Conservation (phyloP, 192 early-diverging fungal species). For the Obelidium mucronatum region DNA sequence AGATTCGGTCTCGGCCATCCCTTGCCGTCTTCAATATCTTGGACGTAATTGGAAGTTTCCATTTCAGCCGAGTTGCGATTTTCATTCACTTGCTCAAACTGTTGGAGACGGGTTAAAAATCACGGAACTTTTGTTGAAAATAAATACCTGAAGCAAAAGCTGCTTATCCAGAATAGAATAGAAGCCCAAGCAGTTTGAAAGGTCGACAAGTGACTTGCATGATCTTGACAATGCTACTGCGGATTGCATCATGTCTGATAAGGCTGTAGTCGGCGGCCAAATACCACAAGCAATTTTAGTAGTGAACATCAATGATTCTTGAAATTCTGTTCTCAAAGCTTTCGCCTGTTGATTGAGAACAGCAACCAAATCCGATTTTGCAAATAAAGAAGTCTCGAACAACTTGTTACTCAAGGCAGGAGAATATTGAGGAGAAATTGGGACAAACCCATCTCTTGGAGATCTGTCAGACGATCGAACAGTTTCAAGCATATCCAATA, state of each 20-base stretch:
- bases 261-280: slow-evolving; percentile 59
- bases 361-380: slow-evolving; percentile 23
- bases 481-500: slow-evolving; percentile 51
- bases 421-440: slow-evolving; percentile 33
- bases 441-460: slow-evolving; percentile 7
- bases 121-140: background rate
- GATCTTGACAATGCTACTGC: slow-evolving; percentile 47
- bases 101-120: background rate
- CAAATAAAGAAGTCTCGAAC: slow-evolving; percentile 28
- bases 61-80: slow-evolving; percentile 1
- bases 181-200: slow-evolving; percentile 52
- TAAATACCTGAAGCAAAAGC: slow-evolving; percentile 37
- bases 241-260: slow-evolving; percentile 55
- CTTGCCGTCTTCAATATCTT: background rate
- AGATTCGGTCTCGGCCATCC: slow-evolving; percentile 25
- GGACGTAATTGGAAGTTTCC: background rate
- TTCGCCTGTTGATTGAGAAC: slow-evolving; percentile 35
- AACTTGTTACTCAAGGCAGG: slow-evolving; percentile 3
- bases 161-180: slow-evolving; percentile 49
- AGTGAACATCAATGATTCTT: slow-evolving; percentile 55
- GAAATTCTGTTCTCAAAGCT: slow-evolving; percentile 39
- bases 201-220: slow-evolving; percentile 42
- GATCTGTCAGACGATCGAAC: slow-evolving; percentile 24
- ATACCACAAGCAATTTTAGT: slow-evolving; percentile 62
- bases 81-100: background rate